These are phyloP conservation scores for Leccinum subtestaceum DNA, from an alignment of 768 basidiomycete genomes.

Conservation along the genomic window DNA sequence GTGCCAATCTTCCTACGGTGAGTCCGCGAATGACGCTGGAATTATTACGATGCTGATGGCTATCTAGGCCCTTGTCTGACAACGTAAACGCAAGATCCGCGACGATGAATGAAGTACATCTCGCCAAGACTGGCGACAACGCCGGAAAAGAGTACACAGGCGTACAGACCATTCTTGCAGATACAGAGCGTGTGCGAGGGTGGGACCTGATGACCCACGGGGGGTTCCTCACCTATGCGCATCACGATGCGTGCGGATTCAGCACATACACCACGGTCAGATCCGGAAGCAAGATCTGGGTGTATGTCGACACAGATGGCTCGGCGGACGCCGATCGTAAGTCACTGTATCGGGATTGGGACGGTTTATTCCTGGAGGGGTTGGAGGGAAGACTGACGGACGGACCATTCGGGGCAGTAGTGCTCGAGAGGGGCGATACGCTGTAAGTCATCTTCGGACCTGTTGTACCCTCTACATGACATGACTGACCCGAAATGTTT, in stretches of 20 bases:
- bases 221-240: not conserved
- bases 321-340: not conserved
- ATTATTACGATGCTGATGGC: no score
- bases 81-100: not conserved
- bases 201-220: conserved; percentile 6
- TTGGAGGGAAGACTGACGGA: not conserved
- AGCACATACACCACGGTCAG: not conserved
- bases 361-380: not conserved
- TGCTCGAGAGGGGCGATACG: not conserved
- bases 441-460: not conserved
- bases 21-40: not conserved
- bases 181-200: not conserved
- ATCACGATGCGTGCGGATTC: not conserved
- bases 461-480: no score
- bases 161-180: not conserved
- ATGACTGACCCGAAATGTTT: no score
- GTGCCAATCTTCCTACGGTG: not conserved
- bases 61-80: not conserved
- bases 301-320: not conserved
- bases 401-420: not conserved
- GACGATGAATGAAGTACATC: not conserved
- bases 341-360: not conserved
- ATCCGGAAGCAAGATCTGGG: not conserved
- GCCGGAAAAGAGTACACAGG: not conserved
- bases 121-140: not conserved